Conservation (phyloP, 2,329 filamentous ascomycete genomes). For the Zymoseptoria tritici region DNA sequence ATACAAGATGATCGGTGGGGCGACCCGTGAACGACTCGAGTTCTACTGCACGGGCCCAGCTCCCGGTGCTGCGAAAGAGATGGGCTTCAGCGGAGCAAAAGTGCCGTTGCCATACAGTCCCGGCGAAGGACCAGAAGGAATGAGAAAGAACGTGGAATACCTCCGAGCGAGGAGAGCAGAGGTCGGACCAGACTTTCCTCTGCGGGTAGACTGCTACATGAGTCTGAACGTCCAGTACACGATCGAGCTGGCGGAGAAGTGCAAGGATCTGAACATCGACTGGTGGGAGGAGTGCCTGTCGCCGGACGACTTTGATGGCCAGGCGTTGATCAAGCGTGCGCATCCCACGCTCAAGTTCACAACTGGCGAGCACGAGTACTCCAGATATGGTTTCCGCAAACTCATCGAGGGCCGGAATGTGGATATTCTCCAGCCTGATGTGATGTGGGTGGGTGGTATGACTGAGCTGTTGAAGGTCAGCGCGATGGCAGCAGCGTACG, state of each 20-base stretch:
- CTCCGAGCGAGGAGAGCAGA: constrained; percentile 74
- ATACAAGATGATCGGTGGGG: constrained; percentile 87
- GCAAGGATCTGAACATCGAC: constrained; percentile 78
- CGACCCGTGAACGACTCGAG: constrained; percentile 72
- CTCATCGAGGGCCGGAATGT: constrained; percentile 84
- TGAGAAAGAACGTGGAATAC: constrained; percentile 86
- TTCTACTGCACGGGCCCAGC: constrained; percentile 95
- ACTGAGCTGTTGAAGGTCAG: constrained; percentile 87
- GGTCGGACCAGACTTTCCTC: constrained; percentile 81
- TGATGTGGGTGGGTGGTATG: constrained; percentile 94
- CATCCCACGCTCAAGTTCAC: constrained; percentile 90
- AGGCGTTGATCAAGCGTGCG: constrained; percentile 80
- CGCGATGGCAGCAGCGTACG: constrained; percentile 84
- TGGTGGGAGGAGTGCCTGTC: constrained; percentile 96
- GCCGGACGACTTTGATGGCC: constrained; percentile 87
- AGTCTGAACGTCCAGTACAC: constrained; percentile 87
- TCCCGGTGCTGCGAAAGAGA: constrained; percentile 67
- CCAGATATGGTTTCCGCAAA: constrained; percentile 88
- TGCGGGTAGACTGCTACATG: constrained; percentile 98
- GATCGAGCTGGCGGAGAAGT: constrained; percentile 80
- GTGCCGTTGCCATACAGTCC: constrained; percentile 85
- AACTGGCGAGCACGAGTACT: constrained; percentile 93
- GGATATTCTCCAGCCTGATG: constrained; percentile 90
- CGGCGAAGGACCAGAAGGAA: constrained; percentile 72
- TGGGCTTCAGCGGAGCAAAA: constrained; percentile 89